Percentiles rank a stretch among this genome's conserved stretches.
Conservation (phyloP, 2,329 filamentous ascomycete genomes). For the Colletotrichum endophyticum region DNA sequence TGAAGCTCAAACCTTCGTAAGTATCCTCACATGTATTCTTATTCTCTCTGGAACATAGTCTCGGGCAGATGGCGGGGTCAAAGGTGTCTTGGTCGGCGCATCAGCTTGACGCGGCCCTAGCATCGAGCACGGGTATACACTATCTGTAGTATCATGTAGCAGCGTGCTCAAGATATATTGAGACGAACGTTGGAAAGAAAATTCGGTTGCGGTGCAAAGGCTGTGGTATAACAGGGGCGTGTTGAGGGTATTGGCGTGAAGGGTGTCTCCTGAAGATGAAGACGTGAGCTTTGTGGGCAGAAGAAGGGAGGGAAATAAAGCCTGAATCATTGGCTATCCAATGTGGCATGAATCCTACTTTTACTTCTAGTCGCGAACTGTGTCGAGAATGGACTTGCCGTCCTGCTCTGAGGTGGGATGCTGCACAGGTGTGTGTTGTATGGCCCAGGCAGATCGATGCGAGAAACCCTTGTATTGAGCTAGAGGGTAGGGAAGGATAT, state of each 20-base stretch:
- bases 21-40: fast-evolving
- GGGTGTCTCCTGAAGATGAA: background rate
- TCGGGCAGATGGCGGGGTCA: background rate
- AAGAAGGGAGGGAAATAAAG: background rate
- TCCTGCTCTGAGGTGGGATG: fast-evolving
- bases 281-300: fast-evolving
- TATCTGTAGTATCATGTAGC: fast-evolving
- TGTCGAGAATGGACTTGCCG: fast-evolving
- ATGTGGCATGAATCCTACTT: fast-evolving
- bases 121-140: fast-evolving
- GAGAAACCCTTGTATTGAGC: background rate
- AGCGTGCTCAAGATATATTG: fast-evolving
- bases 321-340: fast-evolving
- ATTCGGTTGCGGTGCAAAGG: fast-evolving
- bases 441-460: background rate
- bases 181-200: fast-evolving
- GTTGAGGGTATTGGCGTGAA: fast-evolving
- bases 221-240: fast-evolving
- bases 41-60: background rate
- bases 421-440: background rate
- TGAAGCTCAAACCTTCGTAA: fast-evolving
- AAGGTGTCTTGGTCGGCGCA: background rate
- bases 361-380: background rate
- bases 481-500: background rate
- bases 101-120: fast-evolving